Base-by-base conservation (phyloP, 257 asterid species). In the Asclepias syriaca region DNA sequence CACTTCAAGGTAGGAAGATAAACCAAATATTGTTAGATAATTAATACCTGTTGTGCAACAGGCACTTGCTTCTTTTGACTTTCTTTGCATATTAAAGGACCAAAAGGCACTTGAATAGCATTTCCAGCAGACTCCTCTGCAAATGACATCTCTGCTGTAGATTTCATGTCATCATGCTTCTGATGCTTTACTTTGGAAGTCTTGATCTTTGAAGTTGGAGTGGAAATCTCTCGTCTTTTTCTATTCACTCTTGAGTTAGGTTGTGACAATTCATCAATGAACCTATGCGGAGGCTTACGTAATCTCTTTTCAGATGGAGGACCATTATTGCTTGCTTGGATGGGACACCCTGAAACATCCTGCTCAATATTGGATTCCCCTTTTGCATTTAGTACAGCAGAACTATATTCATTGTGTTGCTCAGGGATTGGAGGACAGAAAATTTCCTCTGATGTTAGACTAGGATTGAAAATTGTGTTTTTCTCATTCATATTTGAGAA, bases 61-160 rank as follows among this genome's bases (percentile, higher is more conserved):
- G 72, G 61, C 11, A 39, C 68, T 21, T 59, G 80, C 68, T 71
- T 65, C 51, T 79, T 77, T 4, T 82, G 80, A 69, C 83, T 69
- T 81, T 88, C 97, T 66, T 85, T 78, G 27, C 76, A 84, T 69
- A 79, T 84, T 49, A 89, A 73, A 68, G 97, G 86, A 68, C 84
- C 99, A 72, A 94, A 94, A 12, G 99, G 99, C 76, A 94, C 99
- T 85, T 94, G 98, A 80, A 94, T 94, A 77, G 97, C 98, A 72
- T 64, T 80, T 32, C 79, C 89, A 76, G 88, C 61, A 18, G 87
- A 54, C 73, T 88, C 99, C 70, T 88, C 97, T 12, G 76, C 73
- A 49, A 84, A 80, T 56, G 76, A 80, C 73, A 34, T 82, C 65
- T 77, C 65, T 50, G 76, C 85, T 77, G 50, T 80, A 73, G 90